Evolutionary conservation across 192 early-diverging fungal genomes (phyloP), one percentile per base, ranked within the genome.

Genomic region (Umbelopsis sp.): DNA sequence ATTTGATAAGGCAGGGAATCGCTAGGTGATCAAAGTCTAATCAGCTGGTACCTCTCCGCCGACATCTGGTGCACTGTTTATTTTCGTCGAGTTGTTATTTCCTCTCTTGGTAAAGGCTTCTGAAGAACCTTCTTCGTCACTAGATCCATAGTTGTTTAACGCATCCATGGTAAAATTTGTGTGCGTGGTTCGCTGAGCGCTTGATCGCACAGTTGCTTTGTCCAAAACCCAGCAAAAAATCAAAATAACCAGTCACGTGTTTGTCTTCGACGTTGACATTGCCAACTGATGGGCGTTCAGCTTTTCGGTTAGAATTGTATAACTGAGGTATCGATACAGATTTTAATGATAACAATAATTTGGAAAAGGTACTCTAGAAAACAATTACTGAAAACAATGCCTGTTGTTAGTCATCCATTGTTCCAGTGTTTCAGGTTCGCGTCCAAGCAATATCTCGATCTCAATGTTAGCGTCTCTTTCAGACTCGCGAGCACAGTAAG

Each of bases 21-120:
- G 9, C 27, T 30, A 41, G 6, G 23, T 18, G 41, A 27, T 16
- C 48, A 4, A 20, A 23, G 23, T 16, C 9, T 21, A 41, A 18
- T 30, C 27, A 61, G 41, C 25, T 52, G 67, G 49, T 82, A 85
- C 86, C 76, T 82, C 83, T 25, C 83, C 72, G 22, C 82, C 83
- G 70, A 85, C 82, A 64, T 85, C 72, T 12, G 86, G 86, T 46
- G 86, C 86, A 21, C 76, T 67, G 67, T 87, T 83, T 41, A 84
- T 75, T 27, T 67, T 74, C 18, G 66, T 7, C 18, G 33, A 16
- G 7, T 9, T 46, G 37, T 15, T 65, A 0, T 35, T 46, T 11
- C 23, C 23, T 41, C 27, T 37, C 4, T 55, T 52, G 0, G 27
- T 33, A 5, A 20, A 6, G 23, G 15, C 7, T 21, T 10, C 13